Conservation (phyloP, 2,329 filamentous ascomycete species). For the Juglanconis juglandina region DNA sequence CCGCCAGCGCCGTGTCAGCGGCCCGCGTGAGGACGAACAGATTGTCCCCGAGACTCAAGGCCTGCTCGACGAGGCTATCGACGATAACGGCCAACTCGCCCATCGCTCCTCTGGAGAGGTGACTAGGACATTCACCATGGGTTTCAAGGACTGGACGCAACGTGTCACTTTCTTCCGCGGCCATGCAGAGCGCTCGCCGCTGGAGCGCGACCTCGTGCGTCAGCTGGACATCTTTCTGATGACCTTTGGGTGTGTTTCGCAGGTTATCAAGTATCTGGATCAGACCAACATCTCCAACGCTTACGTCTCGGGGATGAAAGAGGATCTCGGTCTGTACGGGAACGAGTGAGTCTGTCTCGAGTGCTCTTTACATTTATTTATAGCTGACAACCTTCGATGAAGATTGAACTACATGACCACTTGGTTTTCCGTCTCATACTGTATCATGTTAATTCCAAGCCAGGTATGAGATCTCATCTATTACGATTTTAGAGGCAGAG, state of each 20-base stretch:
- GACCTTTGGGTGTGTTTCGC: conserved; percentile 33
- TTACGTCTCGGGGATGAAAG: conserved; percentile 39
- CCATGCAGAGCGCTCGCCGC: conserved; percentile 23
- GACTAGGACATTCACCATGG: neutral
- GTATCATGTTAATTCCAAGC: conserved; percentile 33
- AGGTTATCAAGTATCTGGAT: conserved; percentile 31
- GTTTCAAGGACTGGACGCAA: neutral
- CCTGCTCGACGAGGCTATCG: neutral
- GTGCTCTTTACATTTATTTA: neutral
- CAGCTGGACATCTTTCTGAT: conserved; percentile 33
- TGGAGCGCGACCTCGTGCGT: conserved; percentile 30
- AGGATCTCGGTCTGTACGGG: conserved; percentile 30
- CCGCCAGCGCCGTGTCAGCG: neutral
- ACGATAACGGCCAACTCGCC: neutral
- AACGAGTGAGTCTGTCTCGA: conserved; percentile 17
- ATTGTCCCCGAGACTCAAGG: conserved; percentile 1
- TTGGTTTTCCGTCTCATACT: conserved; percentile 33
- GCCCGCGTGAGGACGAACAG: neutral
- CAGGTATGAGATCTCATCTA: conserved; percentile 17
- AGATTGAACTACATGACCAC: conserved; percentile 27
- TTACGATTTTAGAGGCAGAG: neutral
- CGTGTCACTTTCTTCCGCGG: conserved; percentile 8
- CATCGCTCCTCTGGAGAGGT: neutral
- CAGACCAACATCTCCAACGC: conserved; percentile 35
- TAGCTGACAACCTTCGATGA: neutral